Evolutionary conservation across 345 rosid genomes (phyloP).

Genomic region (Orychophragmus violaceus): DNA sequence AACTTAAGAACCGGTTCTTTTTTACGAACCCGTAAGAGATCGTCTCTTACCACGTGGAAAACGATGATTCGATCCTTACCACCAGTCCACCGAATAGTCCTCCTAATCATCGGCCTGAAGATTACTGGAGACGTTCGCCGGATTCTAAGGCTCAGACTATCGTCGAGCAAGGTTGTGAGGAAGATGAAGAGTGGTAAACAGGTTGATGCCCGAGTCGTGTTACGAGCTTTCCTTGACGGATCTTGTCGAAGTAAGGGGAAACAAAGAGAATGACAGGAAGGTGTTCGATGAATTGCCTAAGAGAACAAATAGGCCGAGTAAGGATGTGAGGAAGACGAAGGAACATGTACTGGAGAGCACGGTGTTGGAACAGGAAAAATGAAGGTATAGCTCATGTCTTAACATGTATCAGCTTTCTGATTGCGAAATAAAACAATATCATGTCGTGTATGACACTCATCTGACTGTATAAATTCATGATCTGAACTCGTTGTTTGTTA

Average conservation of each 20-base stretch:
- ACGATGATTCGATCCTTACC: no score
- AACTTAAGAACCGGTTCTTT: no score
- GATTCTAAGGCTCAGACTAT: conserved; percentile 63
- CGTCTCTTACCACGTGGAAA: no score
- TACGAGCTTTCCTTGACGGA: conserved; percentile 82
- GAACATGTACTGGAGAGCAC: conserved; percentile 95
- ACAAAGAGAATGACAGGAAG: conserved; percentile 27
- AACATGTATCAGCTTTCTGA: no score
- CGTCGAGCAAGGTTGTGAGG: conserved; percentile 81
- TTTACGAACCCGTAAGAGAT: no score
- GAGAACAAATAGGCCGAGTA: conserved; percentile 3
- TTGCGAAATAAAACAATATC: no score
- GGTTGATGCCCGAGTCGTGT: conserved; percentile 89
- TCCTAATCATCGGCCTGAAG: conserved; percentile 29
- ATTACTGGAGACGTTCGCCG: conserved; percentile 61
- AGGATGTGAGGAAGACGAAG: conserved; percentile 34
- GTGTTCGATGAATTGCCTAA: conserved; percentile 13
- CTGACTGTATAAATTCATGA: no score
- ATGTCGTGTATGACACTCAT: not conserved
- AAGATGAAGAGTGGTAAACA: no score
- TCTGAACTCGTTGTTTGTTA: not conserved
- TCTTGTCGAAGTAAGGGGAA: conserved; percentile 49
- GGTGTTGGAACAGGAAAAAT: conserved; percentile 94
- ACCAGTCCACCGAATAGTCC: conserved; percentile 49
- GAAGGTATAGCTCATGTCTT: conserved; percentile 44